Percentiles rank a stretch among this genome's conserved stretches.
Evolutionary conservation across 768 basidiomycete species (phyloP).

Genomic region (Hydnum rufescens): DNA sequence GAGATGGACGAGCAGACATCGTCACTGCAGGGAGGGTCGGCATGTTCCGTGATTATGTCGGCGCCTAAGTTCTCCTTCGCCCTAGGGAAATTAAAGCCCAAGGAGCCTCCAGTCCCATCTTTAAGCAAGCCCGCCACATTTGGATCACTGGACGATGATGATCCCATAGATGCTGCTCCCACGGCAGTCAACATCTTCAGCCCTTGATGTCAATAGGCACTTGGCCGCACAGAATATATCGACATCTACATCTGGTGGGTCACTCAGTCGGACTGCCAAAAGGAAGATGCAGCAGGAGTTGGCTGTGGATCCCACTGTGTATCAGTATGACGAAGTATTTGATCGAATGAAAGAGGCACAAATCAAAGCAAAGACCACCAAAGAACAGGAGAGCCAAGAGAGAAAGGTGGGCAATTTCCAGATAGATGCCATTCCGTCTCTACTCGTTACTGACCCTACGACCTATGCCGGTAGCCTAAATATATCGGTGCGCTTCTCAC

Average conservation of each 20-base stretch:
- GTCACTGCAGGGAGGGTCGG: too few relatives aligned
- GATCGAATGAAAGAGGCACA: constrained; percentile 88
- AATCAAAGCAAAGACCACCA: constrained; percentile 45
- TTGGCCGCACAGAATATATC: constrained; percentile 32
- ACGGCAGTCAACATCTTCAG: constrained; percentile 18
- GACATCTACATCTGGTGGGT: constrained; percentile 31
- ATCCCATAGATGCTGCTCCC: constrained; percentile 30
- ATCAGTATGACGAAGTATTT: constrained; percentile 91
- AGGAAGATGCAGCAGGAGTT: constrained; percentile 65
- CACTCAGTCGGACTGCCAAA: constrained; percentile 39
- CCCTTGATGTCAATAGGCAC: constrained; percentile 18
- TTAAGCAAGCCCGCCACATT: constrained; percentile 44
- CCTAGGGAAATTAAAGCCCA: constrained; percentile 29
- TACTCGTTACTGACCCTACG: constrained; percentile 7
- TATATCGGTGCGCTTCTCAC: constrained; percentile 67
- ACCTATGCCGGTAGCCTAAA: constrained; percentile 49
- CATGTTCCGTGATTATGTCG: too few relatives aligned
- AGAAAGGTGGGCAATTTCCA: constrained; percentile 56
- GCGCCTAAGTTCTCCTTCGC: constrained; percentile 66
- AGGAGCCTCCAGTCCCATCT: constrained; percentile 6
- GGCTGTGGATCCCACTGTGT: constrained; percentile 62
- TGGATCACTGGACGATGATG: constrained; percentile 38
- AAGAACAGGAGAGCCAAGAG: constrained; percentile 55
- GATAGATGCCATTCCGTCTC: not conserved
- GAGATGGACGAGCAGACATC: too few relatives aligned